A percentile compares a stretch with the other conserved stretches of the same genome.
phyloP scores from a whole-genome alignment of 2,329 filamentous ascomycete genomes.

The Fusarium robinianum region DNA sequence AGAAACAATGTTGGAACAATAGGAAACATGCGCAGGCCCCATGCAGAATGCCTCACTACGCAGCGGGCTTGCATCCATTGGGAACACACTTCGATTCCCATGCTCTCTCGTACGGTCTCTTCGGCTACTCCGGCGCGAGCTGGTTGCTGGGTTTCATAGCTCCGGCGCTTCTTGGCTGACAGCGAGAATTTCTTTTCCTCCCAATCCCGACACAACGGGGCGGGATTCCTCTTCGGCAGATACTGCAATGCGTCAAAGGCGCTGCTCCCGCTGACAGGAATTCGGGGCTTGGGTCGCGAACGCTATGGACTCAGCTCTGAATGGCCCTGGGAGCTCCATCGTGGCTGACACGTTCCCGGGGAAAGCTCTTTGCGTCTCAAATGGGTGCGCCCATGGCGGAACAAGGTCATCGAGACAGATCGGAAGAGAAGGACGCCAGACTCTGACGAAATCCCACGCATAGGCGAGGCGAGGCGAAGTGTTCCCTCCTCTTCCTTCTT shows the following conservation, averaged over 20 bases:
- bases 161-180: no score
- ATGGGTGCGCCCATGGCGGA: no score
- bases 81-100: constrained; percentile 9
- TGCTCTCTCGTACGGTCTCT: constrained; percentile 2
- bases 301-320: constrained; percentile 11
- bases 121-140: constrained; percentile 5
- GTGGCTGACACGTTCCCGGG: constrained; percentile 18
- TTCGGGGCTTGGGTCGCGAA: constrained; percentile 9
- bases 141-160: no score
- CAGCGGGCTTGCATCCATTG: constrained; percentile 10
- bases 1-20: no score
- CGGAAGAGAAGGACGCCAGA: constrained; percentile 9
- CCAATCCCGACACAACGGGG: constrained; percentile 7
- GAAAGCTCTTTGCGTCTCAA: no score
- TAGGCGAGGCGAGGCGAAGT: constrained; percentile 20
- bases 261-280: constrained; percentile 12
- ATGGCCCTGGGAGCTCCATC: constrained; percentile 2
- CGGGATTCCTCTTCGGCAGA: no score
- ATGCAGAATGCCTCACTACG: constrained; percentile 2
- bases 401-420: no score
- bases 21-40: no score
- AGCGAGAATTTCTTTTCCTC: constrained; percentile 2
- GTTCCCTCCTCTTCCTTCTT: not conserved
- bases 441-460: constrained; percentile 17
- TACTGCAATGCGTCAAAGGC: not conserved